These are phyloP conservation scores for Bruguiera parviflora DNA, from an alignment of 345 rosid species.

Conservation along the genomic window DNA sequence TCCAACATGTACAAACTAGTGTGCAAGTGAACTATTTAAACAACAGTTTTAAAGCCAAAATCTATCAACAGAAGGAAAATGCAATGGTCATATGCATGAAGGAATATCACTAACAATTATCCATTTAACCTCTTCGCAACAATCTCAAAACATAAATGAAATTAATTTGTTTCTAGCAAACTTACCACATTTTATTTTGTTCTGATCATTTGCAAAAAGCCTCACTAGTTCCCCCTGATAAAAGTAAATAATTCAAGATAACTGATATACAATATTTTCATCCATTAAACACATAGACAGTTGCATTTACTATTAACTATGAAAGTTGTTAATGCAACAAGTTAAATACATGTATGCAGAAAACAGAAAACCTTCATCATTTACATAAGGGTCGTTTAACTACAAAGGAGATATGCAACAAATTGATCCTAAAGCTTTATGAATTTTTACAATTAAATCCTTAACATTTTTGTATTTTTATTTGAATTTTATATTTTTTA, in stretches of 20 bases:
- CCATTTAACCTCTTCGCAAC: not conserved
- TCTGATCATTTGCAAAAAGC: constrained; percentile 84
- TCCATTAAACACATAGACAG: not conserved
- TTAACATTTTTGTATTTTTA: too few species aligned
- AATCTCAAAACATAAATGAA: constrained; percentile 10
- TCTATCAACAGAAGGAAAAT: not conserved
- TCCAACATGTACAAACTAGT: constrained; percentile 1
- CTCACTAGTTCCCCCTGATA: constrained; percentile 86
- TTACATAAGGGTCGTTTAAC: not conserved
- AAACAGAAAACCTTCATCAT: constrained; percentile 1
- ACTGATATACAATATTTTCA: constrained; percentile 10
- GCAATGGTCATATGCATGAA: not conserved
- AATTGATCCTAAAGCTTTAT: too few species aligned
- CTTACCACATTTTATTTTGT: constrained; percentile 92
- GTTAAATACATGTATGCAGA: not conserved
- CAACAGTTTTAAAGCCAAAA: not conserved
- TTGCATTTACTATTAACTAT: not conserved
- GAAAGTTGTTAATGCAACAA: not conserved
- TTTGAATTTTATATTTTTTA: too few species aligned
- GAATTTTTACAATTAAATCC: too few species aligned
- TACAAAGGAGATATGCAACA: too few species aligned
- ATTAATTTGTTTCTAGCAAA: constrained; percentile 12
- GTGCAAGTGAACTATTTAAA: not conserved
- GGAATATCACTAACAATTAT: not conserved
- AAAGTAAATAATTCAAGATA: constrained; percentile 12